These are phyloP conservation scores for Zymoseptoria passerinii DNA, from an alignment of 2,329 filamentous ascomycete species.

Conservation along the genomic window DNA sequence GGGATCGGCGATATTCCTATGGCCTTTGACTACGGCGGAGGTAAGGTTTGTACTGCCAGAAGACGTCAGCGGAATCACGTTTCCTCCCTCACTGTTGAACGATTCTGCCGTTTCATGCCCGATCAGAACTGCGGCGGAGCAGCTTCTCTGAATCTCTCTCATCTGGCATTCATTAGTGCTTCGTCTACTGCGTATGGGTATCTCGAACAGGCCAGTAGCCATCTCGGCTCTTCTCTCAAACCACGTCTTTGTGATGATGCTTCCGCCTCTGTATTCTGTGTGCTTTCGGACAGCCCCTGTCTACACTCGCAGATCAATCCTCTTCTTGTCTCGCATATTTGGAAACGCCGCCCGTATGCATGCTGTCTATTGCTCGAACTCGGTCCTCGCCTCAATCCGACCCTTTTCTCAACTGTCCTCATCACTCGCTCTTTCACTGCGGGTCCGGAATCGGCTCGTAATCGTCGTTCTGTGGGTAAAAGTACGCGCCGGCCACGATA, in stretches of 20 bases:
- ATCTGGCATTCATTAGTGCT: neutral
- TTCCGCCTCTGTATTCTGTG: neutral
- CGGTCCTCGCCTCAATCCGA: neutral
- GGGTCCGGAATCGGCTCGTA: constrained; percentile 61
- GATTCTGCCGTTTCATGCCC: no score
- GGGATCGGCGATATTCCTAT: no score
- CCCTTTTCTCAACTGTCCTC: neutral
- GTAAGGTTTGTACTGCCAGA: no score
- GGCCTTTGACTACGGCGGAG: no score
- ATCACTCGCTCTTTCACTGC: neutral
- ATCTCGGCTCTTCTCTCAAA: neutral
- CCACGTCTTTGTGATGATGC: neutral
- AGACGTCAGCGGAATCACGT: no score
- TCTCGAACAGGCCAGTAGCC: neutral
- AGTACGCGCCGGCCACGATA: constrained; percentile 57
- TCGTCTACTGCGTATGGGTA: neutral
- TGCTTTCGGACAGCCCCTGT: neutral
- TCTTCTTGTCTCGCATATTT: neutral
- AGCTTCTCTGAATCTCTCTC: neutral
- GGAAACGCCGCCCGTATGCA: neutral
- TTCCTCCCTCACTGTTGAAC: no score
- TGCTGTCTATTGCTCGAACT: neutral
- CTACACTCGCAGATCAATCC: neutral
- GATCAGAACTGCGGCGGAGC: no score
- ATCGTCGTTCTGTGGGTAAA: constrained; percentile 71